These are phyloP conservation scores for Colletotrichum sp. DNA, from an alignment of 2,329 filamentous ascomycete genomes.

Conservation along the genomic window DNA sequence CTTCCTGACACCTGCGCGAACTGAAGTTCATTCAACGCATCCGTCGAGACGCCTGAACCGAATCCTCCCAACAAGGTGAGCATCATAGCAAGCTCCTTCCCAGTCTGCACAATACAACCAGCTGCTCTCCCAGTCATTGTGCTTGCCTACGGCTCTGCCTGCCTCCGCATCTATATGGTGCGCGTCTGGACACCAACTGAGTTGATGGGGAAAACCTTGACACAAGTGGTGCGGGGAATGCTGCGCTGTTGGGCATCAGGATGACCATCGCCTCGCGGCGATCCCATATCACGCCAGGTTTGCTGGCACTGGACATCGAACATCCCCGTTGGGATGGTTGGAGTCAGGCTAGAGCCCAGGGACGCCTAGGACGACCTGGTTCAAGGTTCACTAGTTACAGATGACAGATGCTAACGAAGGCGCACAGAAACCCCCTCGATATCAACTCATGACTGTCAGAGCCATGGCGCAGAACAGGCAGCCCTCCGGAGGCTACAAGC, in stretches of 20 bases:
- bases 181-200: background rate
- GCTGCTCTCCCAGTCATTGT: background rate
- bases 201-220: conserved; percentile 7
- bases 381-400: conserved; percentile 21
- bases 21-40: background rate
- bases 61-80: background rate
- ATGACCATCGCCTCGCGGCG: background rate
- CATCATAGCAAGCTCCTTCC: background rate
- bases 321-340: conserved; percentile 17
- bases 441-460: conserved; percentile 24
- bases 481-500: conserved; percentile 28
- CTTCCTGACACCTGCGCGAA: background rate
- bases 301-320: conserved; percentile 7
- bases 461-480: conserved; percentile 25
- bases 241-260: background rate
- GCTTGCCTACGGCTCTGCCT: background rate
- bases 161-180: background rate
- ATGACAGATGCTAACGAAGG: conserved; percentile 23
- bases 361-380: conserved; percentile 8
- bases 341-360: background rate
- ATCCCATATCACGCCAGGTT: conserved; percentile 2
- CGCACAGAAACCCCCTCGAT: conserved; percentile 12
- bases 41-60: background rate
- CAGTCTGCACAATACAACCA: background rate
- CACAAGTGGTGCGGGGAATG: conserved; percentile 7